Evolutionary conservation across 2,329 filamentous ascomycete species (phyloP), one percentile per base, ranked within the genome.

Genomic region (Fusarium ramigenum): DNA sequence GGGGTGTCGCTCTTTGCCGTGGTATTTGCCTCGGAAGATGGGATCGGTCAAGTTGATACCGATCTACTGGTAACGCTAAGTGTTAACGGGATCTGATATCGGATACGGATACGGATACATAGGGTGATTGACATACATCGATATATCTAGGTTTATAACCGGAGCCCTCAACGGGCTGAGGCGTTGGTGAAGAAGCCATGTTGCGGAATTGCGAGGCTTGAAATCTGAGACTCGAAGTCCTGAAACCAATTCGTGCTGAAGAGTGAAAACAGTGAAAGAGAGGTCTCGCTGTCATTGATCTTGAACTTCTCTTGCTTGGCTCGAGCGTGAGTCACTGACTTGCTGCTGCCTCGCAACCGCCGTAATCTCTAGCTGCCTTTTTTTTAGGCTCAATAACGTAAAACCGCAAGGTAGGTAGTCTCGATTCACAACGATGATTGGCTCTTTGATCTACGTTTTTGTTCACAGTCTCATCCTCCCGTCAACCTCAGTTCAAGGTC

Each of bases 11-110:
- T 93, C 87, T 70, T 91, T 95, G 78, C 93, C 94, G 79, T 97
- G 92, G 80, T 98, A 97, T 46, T 89, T 83, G 57, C 96, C 96
- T 52, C 90, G 89, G 82, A 96, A 99, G 67, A 98, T 94, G 59
- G 93, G 93, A 79, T 99, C 96, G 60, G 95, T 93, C 62, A 99
- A 89, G 82, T 99, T 99, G 86, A 99, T 98, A 65, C 96, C 96
- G 79, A 99, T 92, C 90, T 92, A 79, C 71, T 77, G 40, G 74
- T 42, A 42, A 52, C 47, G 52, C 60, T 60, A 50, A 60, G 52
- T 76, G 72, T 78, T 66, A 76, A 75, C 50, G 56, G 60, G 19
- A 58, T 58, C 52, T 46, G 62, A 64, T 34, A 39, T 53, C 32
- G 59, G 40, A 47, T 44, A 23, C 21, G 40, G 40, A 44, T 44